Percentiles rank a stretch among this genome's conserved stretches.
These are phyloP conservation scores for Penicillium antarcticum DNA, from an alignment of 495 filamentous ascomycete species.

Conservation along the genomic window DNA sequence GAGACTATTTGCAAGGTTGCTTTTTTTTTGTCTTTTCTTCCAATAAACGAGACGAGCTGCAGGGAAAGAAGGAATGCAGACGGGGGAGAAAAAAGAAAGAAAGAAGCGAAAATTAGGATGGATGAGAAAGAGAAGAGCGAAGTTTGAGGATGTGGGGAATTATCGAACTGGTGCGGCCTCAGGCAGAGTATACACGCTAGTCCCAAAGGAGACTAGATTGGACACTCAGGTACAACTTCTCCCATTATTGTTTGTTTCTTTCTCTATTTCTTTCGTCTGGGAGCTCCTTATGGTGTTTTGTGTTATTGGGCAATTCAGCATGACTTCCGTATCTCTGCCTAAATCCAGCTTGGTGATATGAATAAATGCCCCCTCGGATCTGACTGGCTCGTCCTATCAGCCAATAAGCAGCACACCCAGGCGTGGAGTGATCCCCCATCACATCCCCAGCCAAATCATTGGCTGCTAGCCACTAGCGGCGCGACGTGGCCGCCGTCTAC, in stretches of 20 bases:
- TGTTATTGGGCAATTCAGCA: neutral
- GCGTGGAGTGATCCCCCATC: slow-evolving; percentile 11
- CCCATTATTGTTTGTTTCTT: neutral
- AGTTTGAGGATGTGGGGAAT: slow-evolving; percentile 30
- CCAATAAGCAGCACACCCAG: slow-evolving; percentile 4
- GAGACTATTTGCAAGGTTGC: slow-evolving; percentile 23
- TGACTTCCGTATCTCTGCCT: neutral
- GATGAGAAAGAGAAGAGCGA: slow-evolving; percentile 19
- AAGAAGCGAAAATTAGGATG: slow-evolving; percentile 30
- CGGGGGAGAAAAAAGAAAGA: slow-evolving; percentile 24
- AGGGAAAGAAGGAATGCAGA: slow-evolving; percentile 36
- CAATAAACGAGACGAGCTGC: slow-evolving; percentile 23
- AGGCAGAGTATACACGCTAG: neutral
- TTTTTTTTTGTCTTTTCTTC: slow-evolving; percentile 22
- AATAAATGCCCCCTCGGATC: neutral
- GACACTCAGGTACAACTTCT: too few relatives aligned
- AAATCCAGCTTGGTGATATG: neutral
- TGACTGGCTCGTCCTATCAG: slow-evolving; percentile 3
- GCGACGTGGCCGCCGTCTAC: slow-evolving; percentile 10
- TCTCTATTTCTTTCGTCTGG: neutral
- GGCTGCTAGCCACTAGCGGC: slow-evolving; percentile 15
- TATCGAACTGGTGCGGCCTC: slow-evolving; percentile 2
- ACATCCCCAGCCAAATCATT: slow-evolving; percentile 22
- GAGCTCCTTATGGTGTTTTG: neutral
- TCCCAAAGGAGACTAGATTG: too few relatives aligned